Conservation (phyloP, 2,329 filamentous ascomycete genomes). For the Dactylellina sp. region DNA sequence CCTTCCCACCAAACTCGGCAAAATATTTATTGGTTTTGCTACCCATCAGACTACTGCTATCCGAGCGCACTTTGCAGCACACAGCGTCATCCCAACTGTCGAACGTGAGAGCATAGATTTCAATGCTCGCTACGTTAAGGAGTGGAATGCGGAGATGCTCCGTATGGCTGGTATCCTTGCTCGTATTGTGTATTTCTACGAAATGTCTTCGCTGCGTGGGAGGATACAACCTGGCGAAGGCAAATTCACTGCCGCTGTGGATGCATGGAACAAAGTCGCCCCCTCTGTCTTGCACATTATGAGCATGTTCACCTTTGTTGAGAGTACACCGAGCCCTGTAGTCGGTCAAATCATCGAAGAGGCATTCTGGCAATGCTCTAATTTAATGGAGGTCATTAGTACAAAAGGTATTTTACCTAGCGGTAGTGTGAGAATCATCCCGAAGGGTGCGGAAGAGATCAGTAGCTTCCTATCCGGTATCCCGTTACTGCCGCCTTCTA, state of each 20-base stretch:
- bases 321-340: constrained; percentile 87
- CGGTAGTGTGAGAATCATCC: constrained; percentile 81
- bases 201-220: constrained; percentile 82
- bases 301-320: constrained; percentile 84
- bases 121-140: constrained; percentile 92
- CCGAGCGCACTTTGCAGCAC: constrained; percentile 92
- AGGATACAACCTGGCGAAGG: constrained; percentile 62
- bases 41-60: constrained; percentile 96
- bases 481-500: constrained; percentile 81
- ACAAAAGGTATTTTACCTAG: constrained; percentile 88
- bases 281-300: constrained; percentile 73
- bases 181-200: constrained; percentile 85
- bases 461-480: constrained; percentile 87
- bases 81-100: constrained; percentile 95
- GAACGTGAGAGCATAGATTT: constrained; percentile 97
- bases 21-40: constrained; percentile 96
- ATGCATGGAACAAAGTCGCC: constrained; percentile 63
- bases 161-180: constrained; percentile 90
- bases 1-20: constrained; percentile 85
- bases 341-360: constrained; percentile 91
- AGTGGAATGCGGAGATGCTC: constrained; percentile 95
- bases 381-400: constrained; percentile 87
- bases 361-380: constrained; percentile 93
- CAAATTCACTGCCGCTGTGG: constrained; percentile 76
- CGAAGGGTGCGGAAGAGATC: constrained; percentile 71